Percentiles rank a stretch among this genome's conserved stretches.
Evolutionary conservation across 1,284 basidiomycete species (phyloP).

Genomic region (Rhodofomes roseus): DNA sequence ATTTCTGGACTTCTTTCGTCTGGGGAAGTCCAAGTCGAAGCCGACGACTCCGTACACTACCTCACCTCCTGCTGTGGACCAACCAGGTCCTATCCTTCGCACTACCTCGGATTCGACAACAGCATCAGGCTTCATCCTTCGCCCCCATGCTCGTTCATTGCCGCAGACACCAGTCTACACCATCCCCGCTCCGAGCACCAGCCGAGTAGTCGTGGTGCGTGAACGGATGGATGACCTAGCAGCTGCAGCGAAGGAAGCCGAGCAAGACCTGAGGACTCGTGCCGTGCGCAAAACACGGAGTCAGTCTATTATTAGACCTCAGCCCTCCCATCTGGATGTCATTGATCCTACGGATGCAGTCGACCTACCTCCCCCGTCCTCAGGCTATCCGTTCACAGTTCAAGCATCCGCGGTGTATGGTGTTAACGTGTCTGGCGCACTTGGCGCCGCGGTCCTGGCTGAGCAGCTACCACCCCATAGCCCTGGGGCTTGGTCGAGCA

Average conservation of each 20-base stretch:
- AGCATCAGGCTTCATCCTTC: conserved; percentile 33
- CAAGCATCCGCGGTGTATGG: conserved; percentile 68
- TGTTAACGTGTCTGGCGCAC: conserved; percentile 63
- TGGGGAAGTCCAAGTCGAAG: conserved; percentile 62
- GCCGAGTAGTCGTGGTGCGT: conserved; percentile 72
- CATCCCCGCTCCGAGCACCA: conserved; percentile 33
- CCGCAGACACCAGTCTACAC: conserved; percentile 32
- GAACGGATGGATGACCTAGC: conserved; percentile 71
- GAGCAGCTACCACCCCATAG: conserved; percentile 65
- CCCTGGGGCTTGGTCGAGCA: conserved; percentile 54
- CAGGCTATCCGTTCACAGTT: conserved; percentile 66
- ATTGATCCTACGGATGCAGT: conserved; percentile 81
- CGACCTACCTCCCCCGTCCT: conserved; percentile 62
- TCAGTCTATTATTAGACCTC: conserved; percentile 24
- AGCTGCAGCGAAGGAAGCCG: conserved; percentile 66
- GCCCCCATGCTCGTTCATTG: conserved; percentile 37
- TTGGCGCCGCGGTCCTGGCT: conserved; percentile 68
- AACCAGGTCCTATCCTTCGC: conserved; percentile 43
- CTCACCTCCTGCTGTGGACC: conserved; percentile 21
- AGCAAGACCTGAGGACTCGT: conserved; percentile 61
- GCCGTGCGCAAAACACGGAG: conserved; percentile 29
- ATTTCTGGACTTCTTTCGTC: conserved; percentile 67
- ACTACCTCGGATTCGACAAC: conserved; percentile 62
- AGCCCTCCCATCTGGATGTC: conserved; percentile 42
- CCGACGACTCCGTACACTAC: conserved; percentile 47